Base-by-base conservation (phyloP, 768 basidiomycete species). In the Boletus rex-veris region DNA sequence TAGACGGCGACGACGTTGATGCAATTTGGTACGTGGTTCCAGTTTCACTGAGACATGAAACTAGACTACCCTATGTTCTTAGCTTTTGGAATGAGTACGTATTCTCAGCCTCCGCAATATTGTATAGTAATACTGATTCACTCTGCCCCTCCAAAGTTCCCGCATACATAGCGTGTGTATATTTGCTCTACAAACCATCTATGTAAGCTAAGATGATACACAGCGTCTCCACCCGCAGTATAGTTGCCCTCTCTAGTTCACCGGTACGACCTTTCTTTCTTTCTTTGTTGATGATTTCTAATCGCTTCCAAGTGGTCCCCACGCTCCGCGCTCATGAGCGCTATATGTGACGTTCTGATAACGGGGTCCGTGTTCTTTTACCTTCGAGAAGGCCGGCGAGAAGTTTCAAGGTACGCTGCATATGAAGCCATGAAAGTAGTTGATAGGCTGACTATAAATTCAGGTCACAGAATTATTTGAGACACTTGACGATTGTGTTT, bases 301-400 rank as follows among this genome's bases (percentile, higher is more conserved):
- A 48, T 47, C 1, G 10, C 12, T 16, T 16, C n/a, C 19, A 31
- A 59, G 58, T 59, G 58, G 58, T 59, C 58, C 3, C 58, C 53
- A 26, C 48, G 58, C 26, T 57, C 59, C 0, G 92, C 61, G 3
- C 28, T 45, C 26, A 16, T 60, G 8, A 45, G 51, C 9, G 62
- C 45, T 7, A 38, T 46, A 10, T 52, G 59, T 41, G 62, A 63
- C 31, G 2, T 55, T 19, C 7, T 63, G 28, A 63, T 63, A 15
- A 61, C 62, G 5, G 63, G 52, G 1, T 61, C 62, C 10, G 59
- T 58, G 8, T 58, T 61, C 18, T 64, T 64, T 31, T 63, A 63
- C 26, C 55, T 63, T 50, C 59, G 63, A 18, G 59, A 36, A 30
- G 50, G 63, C 0, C 52, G 50, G 18, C 45, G 46, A 38, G 50